Percentiles rank a stretch among this genome's conserved stretches.
These are phyloP conservation scores for Rhizodiscina lignyota DNA, from an alignment of 495 filamentous ascomycete species.

Conservation along the genomic window DNA sequence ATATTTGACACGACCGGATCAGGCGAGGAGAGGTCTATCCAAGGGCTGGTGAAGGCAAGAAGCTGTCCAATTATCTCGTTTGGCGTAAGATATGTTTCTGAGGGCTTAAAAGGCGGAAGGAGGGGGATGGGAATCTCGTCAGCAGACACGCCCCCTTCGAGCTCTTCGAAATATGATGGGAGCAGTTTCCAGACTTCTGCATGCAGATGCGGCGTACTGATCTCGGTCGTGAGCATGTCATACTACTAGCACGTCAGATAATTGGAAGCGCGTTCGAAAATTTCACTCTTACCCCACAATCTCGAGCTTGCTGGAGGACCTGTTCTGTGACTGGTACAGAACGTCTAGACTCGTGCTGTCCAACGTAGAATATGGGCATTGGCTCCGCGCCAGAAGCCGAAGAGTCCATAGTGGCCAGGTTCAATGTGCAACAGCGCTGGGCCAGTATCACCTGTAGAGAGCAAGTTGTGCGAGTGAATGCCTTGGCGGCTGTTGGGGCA, in stretches of 20 bases:
- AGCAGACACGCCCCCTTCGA: conserved; percentile 9
- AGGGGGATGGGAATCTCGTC: conserved; percentile 15
- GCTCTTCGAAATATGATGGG: conserved; percentile 23
- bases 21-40: conserved; percentile 78
- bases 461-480: too few species aligned
- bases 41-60: conserved; percentile 59
- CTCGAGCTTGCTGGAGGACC: conserved; percentile 51
- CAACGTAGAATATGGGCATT: conserved; percentile 64
- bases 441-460: too few species aligned
- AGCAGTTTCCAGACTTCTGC: conserved; percentile 50
- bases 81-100: conserved; percentile 61
- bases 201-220: conserved; percentile 74
- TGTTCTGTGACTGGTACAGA: conserved; percentile 40
- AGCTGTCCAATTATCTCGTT: conserved; percentile 53
- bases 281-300: conserved; percentile 33
- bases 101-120: conserved; percentile 49
- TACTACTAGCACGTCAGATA: conserved; percentile 39
- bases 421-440: too few species aligned
- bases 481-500: too few species aligned
- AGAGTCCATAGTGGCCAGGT: too few species aligned
- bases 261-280: neutral
- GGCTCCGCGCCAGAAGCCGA: too few species aligned
- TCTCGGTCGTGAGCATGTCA: conserved; percentile 77
- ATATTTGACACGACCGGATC: conserved; percentile 68
- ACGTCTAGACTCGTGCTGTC: conserved; percentile 64